These are phyloP conservation scores for Gremmenia infestans DNA, from an alignment of 2,329 filamentous ascomycete genomes.

Conservation along the genomic window DNA sequence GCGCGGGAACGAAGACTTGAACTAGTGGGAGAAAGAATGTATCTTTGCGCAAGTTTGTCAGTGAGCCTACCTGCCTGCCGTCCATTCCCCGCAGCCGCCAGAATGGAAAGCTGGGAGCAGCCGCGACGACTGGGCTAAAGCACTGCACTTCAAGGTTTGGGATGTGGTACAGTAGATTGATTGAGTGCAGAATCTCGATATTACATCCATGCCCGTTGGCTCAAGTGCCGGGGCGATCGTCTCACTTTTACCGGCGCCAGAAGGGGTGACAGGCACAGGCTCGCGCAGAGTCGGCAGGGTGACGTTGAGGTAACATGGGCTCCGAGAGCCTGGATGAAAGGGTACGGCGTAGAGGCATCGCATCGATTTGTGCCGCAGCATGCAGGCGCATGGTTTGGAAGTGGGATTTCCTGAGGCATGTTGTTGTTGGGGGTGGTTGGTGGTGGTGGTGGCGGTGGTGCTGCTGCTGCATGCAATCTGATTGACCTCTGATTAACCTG, in stretches of 20 bases:
- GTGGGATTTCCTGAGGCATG: background rate
- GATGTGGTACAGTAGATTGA: background rate
- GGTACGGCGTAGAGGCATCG: background rate
- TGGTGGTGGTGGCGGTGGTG: too few relatives aligned
- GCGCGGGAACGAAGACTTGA: too few relatives aligned
- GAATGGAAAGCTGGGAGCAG: background rate
- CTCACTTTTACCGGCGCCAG: constrained; percentile 5
- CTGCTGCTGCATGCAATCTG: background rate
- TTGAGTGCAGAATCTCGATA: background rate
- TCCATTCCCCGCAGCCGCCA: background rate
- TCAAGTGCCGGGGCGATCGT: constrained; percentile 4
- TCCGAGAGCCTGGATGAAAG: constrained; percentile 3
- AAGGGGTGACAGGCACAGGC: background rate
- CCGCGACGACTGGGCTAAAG: background rate
- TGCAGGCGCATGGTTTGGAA: background rate
- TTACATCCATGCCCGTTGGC: background rate
- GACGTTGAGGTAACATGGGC: background rate
- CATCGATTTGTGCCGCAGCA: background rate
- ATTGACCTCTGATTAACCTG: too few relatives aligned
- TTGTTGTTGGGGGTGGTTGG: too few relatives aligned
- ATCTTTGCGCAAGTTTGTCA: background rate
- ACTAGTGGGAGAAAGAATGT: background rate
- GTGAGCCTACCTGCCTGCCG: too few relatives aligned
- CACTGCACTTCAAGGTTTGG: background rate
- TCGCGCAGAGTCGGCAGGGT: background rate